phyloP scores from a whole-genome alignment of 2,329 filamentous ascomycete species.

The Cladosporium velox region DNA sequence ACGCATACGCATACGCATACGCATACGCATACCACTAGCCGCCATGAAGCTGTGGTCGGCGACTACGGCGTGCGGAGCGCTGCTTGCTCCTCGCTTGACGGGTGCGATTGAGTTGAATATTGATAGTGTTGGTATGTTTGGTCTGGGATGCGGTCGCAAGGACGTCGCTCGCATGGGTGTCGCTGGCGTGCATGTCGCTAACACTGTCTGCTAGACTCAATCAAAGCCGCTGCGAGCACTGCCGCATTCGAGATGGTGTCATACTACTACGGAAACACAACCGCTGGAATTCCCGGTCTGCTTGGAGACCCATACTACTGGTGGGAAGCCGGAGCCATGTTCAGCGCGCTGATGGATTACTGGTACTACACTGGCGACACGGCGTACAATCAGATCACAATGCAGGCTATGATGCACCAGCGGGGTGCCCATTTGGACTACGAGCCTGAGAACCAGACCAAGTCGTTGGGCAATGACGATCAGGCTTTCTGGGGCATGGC shows the following conservation, averaged over 20 bases:
- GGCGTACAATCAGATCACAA: constrained; percentile 62
- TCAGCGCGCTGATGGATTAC: constrained; percentile 70
- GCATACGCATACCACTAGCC: background rate
- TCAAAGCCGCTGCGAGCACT: constrained; percentile 46
- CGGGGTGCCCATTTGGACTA: constrained; percentile 60
- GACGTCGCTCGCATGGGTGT: background rate
- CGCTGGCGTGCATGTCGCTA: background rate
- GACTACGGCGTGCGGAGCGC: constrained; percentile 22
- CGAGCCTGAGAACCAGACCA: constrained; percentile 53
- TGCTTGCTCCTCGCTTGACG: constrained; percentile 25
- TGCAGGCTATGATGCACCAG: constrained; percentile 60
- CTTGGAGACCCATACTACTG: constrained; percentile 70
- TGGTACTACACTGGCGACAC: constrained; percentile 67
- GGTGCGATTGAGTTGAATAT: constrained; percentile 23
- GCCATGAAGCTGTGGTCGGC: constrained; percentile 26
- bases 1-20: constrained; percentile 2
- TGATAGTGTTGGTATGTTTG: constrained; percentile 10
- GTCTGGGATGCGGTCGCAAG: background rate
- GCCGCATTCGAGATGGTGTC: constrained; percentile 53
- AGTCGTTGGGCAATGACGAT: constrained; percentile 53
- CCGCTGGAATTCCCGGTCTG: constrained; percentile 54
- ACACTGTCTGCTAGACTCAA: constrained; percentile 37
- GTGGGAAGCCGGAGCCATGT: constrained; percentile 67
- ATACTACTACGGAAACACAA: constrained; percentile 56
- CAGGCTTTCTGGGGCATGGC: constrained; percentile 61